Percentiles rank a stretch among this genome's conserved stretches.
phyloP scores from a whole-genome alignment of 305 asterid species.

The Stenogyne calaminthoides region DNA sequence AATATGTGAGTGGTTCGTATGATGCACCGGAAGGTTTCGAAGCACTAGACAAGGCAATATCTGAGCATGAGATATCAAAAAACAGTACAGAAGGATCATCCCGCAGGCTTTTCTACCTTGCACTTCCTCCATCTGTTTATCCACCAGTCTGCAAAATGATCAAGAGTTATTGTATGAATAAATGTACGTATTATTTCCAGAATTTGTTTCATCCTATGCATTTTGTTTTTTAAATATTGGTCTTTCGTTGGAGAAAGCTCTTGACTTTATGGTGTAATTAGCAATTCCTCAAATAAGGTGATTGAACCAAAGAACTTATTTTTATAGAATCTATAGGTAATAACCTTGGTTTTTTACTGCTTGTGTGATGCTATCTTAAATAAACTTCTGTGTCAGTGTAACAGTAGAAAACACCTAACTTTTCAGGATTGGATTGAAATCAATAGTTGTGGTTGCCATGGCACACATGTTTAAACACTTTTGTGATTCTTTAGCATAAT shows the following conservation, averaged over 20 bases:
- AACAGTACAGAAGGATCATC: conserved; percentile 73
- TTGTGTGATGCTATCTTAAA: not conserved
- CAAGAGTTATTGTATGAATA: conserved; percentile 69
- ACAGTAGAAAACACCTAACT: not conserved
- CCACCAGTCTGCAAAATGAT: conserved; percentile 97
- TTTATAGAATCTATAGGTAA: not conserved
- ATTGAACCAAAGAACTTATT: not conserved
- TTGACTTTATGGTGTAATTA: not conserved
- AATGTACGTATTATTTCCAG: conserved; percentile 49
- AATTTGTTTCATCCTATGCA: not conserved
- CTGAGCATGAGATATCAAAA: conserved; percentile 70
- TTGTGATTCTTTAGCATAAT: conserved; percentile 19
- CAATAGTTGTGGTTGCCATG: not conserved
- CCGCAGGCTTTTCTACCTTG: conserved; percentile 92
- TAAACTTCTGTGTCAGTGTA: not conserved
- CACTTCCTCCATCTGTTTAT: conserved; percentile 98
- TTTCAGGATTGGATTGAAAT: not conserved
- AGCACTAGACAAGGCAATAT: conserved; percentile 75
- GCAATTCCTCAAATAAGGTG: not conserved
- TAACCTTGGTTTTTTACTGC: conserved; percentile 4
- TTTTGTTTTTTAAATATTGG: not conserved
- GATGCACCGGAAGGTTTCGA: conserved; percentile 85
- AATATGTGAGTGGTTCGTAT: conserved; percentile 89
- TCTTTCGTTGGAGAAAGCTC: not conserved
- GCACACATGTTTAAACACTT: not conserved